Evolutionary conservation across 495 filamentous ascomycete species (phyloP).

Genomic region (Annulohypoxylon stygium): DNA sequence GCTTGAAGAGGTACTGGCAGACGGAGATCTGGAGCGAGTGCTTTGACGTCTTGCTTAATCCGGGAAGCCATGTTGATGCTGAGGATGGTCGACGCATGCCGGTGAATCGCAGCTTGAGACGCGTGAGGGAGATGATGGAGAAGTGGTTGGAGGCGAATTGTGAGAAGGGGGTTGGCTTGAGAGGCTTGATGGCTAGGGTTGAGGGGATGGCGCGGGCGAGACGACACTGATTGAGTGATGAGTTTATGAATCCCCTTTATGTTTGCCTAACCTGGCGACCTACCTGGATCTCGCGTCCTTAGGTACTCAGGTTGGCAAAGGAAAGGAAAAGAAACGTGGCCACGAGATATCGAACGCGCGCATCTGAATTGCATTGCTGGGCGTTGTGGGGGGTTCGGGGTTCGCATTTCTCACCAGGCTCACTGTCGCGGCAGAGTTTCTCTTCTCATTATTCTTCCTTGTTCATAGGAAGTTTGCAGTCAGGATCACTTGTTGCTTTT

Average conservation of each 20-base stretch:
- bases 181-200: constrained; percentile 75
- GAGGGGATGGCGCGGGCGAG: constrained; percentile 65
- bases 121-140: constrained; percentile 84
- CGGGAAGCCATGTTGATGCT: constrained; percentile 68
- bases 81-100: constrained; percentile 75
- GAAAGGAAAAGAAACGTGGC: neutral
- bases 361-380: constrained; percentile 10
- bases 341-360: neutral
- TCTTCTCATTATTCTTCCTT: neutral
- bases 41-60: constrained; percentile 91
- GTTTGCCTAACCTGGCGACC: neutral
- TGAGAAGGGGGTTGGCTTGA: constrained; percentile 83
- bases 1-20: constrained; percentile 94
- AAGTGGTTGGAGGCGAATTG: constrained; percentile 81
- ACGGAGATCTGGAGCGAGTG: constrained; percentile 85
- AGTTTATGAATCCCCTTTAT: neutral
- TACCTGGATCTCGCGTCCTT: neutral
- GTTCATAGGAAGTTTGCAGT: constrained; percentile 3
- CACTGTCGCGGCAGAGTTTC: neutral
- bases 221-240: constrained; percentile 35
- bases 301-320: neutral
- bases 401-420: constrained; percentile 12
- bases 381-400: constrained; percentile 14
- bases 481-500: constrained; percentile 15
- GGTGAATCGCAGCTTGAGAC: constrained; percentile 72